Evolutionary conservation across 2,329 filamentous ascomycete genomes (phyloP), one percentile per base, ranked within the genome.

Genomic region (Nothopassalora personata): DNA sequence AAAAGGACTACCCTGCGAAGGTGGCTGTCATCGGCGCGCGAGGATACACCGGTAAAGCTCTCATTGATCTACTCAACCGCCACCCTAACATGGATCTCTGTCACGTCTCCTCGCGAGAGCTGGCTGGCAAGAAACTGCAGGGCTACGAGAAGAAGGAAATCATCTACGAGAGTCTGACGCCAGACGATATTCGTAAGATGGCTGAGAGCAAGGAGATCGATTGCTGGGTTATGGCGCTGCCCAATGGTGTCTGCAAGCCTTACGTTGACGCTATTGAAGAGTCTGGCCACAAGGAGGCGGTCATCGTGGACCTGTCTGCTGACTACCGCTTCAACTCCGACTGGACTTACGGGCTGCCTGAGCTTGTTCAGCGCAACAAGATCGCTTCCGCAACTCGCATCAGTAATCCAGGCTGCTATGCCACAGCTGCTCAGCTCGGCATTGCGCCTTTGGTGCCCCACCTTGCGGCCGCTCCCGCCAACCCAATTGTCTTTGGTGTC

Each of bases 191-290:
- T 11, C 85, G 86, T 63, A 83, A 86, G 59, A 90, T 97, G 84
- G 90, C 94, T 63, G 86, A 89, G 72, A 85, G 87, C 33, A 89
- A 89, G 54, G 85, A 92, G 69, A 86, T 97, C 53, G 93, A 97
- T 78, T 94, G 90, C 77, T 97, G 92, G 92, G 90, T 97, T 48
- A 94, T 97, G 90, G 94, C 94, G 36, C 85, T 97, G 31, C 94
- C 93, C 48, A 99, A 97, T 71, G 90, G 90, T 61, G 91, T 96
- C 53, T 97, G 91, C 84, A 89, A 91, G 77, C 92, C 94, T 0
- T 99, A 88, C 67, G 88, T 97, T 9, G 90, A 97, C 64, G 93
- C 93, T 7, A 84, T 97, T 55, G 84, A 92, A 67, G 83, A 88
- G 70, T 84, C 82, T 33, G 85, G 85, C 59, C 82, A 84, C 71